A percentile compares a stretch with the other conserved stretches of the same genome.
phyloP scores from a whole-genome alignment of 257 asterid species.

The Solanum ossicruentum region DNA sequence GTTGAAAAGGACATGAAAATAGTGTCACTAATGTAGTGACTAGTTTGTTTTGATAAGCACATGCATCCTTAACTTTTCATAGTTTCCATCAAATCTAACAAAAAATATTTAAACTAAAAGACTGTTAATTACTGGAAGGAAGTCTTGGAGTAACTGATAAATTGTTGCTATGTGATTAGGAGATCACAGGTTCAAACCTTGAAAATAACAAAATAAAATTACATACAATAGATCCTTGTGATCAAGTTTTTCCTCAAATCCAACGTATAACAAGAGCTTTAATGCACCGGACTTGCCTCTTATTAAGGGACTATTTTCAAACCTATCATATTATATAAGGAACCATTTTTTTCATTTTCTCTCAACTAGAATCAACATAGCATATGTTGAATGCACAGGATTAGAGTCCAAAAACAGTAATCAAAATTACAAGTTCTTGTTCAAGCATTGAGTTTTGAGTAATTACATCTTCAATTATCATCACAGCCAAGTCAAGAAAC shows the following conservation, averaged over 20 bases:
- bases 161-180: no score
- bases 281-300: no score
- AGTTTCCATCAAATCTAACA: neutral
- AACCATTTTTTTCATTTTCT: neutral
- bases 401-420: neutral
- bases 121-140: no score
- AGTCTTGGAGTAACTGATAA: no score
- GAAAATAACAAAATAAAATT: no score
- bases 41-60: neutral
- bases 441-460: neutral
- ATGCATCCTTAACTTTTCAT: neutral
- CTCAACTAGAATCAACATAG: neutral
- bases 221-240: no score
- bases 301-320: neutral
- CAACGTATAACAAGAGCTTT: no score
- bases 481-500: neutral
- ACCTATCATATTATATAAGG: neutral
- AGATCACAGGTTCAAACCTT: no score
- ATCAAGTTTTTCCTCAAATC: no score
- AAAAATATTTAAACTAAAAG: neutral
- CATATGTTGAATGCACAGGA: neutral
- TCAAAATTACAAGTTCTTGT: neutral
- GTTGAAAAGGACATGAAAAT: neutral
- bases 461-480: neutral
- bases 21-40: neutral